phyloP scores from a whole-genome alignment of 305 asterid genomes.

The Solanum hybrid region DNA sequence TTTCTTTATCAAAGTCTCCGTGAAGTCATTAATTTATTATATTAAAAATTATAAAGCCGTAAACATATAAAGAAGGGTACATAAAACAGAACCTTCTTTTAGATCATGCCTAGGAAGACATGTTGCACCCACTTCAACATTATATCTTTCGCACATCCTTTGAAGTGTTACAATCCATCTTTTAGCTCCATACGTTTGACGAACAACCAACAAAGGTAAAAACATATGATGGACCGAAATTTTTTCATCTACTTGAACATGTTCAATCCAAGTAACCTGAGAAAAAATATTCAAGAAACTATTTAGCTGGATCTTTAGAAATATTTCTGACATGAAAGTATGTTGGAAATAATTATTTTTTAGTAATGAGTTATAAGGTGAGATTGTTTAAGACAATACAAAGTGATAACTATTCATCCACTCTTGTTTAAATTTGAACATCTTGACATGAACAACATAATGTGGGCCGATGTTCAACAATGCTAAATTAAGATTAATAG shows the following conservation, averaged over 20 bases:
- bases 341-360: too few relatives aligned
- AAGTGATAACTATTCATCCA: too few relatives aligned
- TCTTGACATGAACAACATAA: too few relatives aligned
- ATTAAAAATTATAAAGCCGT: background rate
- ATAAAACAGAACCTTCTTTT: conserved; percentile 33
- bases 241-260: conserved; percentile 65
- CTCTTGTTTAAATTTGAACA: too few relatives aligned
- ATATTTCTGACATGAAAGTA: too few relatives aligned
- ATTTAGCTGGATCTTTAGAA: too few relatives aligned
- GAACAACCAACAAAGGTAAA: background rate
- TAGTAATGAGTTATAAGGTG: too few relatives aligned
- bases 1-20: background rate
- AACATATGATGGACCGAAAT: conserved; percentile 24
- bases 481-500: too few relatives aligned
- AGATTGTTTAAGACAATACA: too few relatives aligned
- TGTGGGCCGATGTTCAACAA: too few relatives aligned
- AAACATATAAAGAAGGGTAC: background rate
- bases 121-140: conserved; percentile 29
- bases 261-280: conserved; percentile 78
- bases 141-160: conserved; percentile 21
- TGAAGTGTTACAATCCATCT: conserved; percentile 41
- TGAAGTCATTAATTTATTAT: too few relatives aligned
- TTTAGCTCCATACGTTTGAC: conserved; percentile 23
- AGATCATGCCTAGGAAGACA: conserved; percentile 16
- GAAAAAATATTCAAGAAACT: background rate